These are phyloP conservation scores for Solanum sitiens DNA, from an alignment of 257 asterid species.

Conservation along the genomic window DNA sequence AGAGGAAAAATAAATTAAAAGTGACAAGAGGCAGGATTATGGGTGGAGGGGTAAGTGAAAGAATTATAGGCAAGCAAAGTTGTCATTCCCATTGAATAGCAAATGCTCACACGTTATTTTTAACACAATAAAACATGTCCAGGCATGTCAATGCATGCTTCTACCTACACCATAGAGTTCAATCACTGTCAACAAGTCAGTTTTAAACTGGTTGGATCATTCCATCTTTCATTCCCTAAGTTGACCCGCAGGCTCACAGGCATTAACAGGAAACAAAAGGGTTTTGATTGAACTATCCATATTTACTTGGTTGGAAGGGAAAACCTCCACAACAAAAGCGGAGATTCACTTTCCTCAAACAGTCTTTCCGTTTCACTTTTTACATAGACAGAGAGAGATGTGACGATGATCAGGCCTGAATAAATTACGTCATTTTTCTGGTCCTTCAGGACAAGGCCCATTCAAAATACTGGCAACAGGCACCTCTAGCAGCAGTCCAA, in stretches of 20 bases:
- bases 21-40: not conserved
- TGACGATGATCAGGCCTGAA: not conserved
- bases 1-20: not conserved
- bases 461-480: conserved; percentile 75
- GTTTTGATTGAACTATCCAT: not conserved
- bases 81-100: conserved; percentile 5
- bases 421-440: not conserved
- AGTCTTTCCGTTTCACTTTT: not conserved
- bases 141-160: conserved; percentile 2
- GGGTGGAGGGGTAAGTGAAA: not conserved
- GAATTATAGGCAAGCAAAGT: not conserved
- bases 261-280: not conserved
- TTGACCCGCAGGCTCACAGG: not conserved
- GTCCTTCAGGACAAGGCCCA: conserved; percentile 42
- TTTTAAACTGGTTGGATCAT: conserved; percentile 3
- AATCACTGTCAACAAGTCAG: conserved; percentile 4
- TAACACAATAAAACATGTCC: not conserved
- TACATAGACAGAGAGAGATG: not conserved
- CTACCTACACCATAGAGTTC: conserved; percentile 1
- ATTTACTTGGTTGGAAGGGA: conserved; percentile 5
- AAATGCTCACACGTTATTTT: conserved; percentile 5
- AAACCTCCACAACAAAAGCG: not conserved
- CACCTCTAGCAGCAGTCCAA: conserved; percentile 79
- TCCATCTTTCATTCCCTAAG: conserved; percentile 2
- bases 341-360: not conserved